Percentiles rank a stretch among this genome's conserved stretches.
Conservation (phyloP, 305 asterid species). For the Fraxinus albicans region DNA sequence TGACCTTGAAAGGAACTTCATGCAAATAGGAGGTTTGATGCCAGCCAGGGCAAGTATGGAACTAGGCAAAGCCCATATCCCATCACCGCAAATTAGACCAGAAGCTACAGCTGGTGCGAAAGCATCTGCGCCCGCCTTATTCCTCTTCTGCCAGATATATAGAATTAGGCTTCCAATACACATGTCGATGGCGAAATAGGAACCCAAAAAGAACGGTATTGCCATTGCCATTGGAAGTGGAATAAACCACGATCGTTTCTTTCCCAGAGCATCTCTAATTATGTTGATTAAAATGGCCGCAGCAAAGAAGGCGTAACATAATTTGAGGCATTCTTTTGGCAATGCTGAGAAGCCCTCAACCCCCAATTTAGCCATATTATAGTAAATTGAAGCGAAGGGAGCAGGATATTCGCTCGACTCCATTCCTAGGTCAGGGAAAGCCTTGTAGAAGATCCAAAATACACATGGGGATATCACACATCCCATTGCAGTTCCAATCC, state of each 20-base stretch:
- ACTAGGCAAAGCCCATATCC: constrained; percentile 54
- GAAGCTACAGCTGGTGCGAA: constrained; percentile 62
- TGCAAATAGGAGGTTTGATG: constrained; percentile 57
- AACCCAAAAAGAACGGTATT: constrained; percentile 53
- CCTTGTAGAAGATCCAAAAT: constrained; percentile 28
- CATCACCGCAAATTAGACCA: constrained; percentile 61
- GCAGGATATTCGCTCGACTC: constrained; percentile 37
- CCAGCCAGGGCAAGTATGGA: constrained; percentile 47
- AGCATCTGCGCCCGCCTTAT: constrained; percentile 43
- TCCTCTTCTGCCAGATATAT: constrained; percentile 44
- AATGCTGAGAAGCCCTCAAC: constrained; percentile 57
- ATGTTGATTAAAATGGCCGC: constrained; percentile 45
- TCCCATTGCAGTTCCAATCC: constrained; percentile 18
- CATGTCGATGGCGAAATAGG: constrained; percentile 63
- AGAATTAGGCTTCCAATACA: constrained; percentile 57
- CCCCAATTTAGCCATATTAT: constrained; percentile 53
- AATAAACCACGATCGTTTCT: constrained; percentile 34
- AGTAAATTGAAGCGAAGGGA: constrained; percentile 45
- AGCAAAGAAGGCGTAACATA: constrained; percentile 45
- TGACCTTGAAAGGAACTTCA: constrained; percentile 49
- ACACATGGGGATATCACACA: constrained; percentile 26
- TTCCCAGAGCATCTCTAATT: constrained; percentile 33
- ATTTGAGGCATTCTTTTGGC: constrained; percentile 47
- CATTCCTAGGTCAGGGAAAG: background rate
- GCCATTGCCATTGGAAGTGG: constrained; percentile 71